These are phyloP conservation scores for Aspergillus carlsbadensis DNA, from an alignment of 495 filamentous ascomycete genomes.

Conservation along the genomic window DNA sequence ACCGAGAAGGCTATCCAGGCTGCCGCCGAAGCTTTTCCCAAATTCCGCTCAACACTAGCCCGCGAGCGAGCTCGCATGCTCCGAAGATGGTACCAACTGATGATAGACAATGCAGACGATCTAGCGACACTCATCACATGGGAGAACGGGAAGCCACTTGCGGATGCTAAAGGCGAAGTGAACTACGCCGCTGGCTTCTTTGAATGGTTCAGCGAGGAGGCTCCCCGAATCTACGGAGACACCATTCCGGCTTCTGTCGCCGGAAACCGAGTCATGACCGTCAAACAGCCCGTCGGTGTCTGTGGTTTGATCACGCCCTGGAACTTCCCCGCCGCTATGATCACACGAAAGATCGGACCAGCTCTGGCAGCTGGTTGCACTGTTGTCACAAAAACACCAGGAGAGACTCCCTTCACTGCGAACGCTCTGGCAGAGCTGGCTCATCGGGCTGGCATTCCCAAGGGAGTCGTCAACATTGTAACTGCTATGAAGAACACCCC, in stretches of 20 bases:
- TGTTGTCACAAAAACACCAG: conserved; percentile 79
- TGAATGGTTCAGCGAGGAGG: conserved; percentile 79
- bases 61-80: conserved; percentile 82
- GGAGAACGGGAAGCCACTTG: conserved; percentile 74
- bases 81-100: conserved; percentile 85
- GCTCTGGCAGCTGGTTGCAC: conserved; percentile 84
- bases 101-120: conserved; percentile 85
- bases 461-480: conserved; percentile 81
- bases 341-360: conserved; percentile 83
- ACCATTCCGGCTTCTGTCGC: conserved; percentile 70
- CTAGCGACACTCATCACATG: conserved; percentile 85
- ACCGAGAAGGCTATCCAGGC: conserved; percentile 75
- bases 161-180: conserved; percentile 71
- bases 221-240: conserved; percentile 66
- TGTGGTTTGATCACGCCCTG: conserved; percentile 94
- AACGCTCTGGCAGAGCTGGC: conserved; percentile 82
- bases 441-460: conserved; percentile 78
- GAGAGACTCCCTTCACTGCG: conserved; percentile 82
- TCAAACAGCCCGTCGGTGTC: conserved; percentile 88
- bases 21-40: conserved; percentile 71
- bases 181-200: conserved; percentile 72
- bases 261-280: conserved; percentile 72
- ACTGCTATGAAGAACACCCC: conserved; percentile 71
- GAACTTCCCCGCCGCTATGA: conserved; percentile 96
- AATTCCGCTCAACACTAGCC: conserved; percentile 71